Evolutionary conservation across 768 basidiomycete species (phyloP), one percentile per base, ranked within the genome.

Genomic region (Russula emetica): DNA sequence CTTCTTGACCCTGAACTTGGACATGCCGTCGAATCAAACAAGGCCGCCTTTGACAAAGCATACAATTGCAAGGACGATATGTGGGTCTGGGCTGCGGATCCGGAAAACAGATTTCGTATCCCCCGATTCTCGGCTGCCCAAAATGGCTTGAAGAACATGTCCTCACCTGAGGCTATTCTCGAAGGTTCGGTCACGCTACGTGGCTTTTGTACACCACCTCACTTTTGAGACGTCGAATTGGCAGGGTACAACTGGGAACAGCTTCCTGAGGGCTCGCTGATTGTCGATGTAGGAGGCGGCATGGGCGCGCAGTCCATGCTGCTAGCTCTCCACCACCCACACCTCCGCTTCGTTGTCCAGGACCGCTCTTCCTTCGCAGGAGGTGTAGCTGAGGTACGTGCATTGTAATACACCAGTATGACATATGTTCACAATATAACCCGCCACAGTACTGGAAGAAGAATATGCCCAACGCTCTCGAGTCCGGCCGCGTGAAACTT

Each of bases 1-100:
- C 53, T 75, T 9, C 56, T 66, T n/a, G 65, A 69, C 22, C 61
- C 69, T 22, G 36, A 49, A 4, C 14, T 47, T 5, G 64, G 55
- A 26, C 61, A 52, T 58, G 44, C 64, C 2, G 20, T 7, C 16
- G 55, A 44, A 22, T 16, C 56, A 24, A 58, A 58, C 24, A 57
- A 62, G 20, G n/a, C 53, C 10, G 50, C 64, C 20, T 11, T 59
- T 13, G 54, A 66, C 50, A 61, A 61, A 18, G 62, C 64, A 36
- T 28, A 26, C 56, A 45, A 44, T 53, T 11, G 28, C 10, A 32
- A 62, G 5, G 26, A 24, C 13, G 54, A 26, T 11, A 2, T 49
- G 4, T 66, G 55, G 47, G 26, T 3, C 6, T 65, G 60, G 51
- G 10, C 16, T 14, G 61, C 62, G 16, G 4, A 14, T 26, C 60